Percentiles rank a stretch among this genome's conserved stretches.
These are phyloP conservation scores for Fusarium solani-melongenae DNA, from an alignment of 2,329 filamentous ascomycete species.

Conservation along the genomic window DNA sequence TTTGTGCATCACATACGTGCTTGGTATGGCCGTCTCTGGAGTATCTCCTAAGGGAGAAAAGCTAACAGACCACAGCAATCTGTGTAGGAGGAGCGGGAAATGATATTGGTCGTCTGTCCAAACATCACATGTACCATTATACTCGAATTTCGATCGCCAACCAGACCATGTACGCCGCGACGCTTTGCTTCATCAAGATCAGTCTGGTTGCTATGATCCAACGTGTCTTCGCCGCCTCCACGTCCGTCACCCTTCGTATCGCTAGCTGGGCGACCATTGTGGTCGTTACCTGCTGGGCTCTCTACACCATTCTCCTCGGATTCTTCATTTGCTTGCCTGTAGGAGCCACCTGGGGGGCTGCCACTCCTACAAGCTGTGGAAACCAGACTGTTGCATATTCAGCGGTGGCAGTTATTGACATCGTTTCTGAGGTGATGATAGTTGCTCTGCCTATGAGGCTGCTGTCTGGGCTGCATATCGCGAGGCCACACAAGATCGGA, in stretches of 20 bases:
- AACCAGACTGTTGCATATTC: background rate
- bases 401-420: background rate
- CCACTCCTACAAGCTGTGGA: background rate
- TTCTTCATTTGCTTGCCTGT: background rate
- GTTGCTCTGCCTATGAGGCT: background rate
- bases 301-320: background rate
- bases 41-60: background rate
- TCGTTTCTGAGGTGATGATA: background rate
- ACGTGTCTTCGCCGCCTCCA: conserved; percentile 14
- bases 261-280: background rate
- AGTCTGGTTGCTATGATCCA: conserved; percentile 21
- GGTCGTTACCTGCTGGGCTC: background rate
- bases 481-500: background rate
- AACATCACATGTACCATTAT: background rate
- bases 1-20: background rate
- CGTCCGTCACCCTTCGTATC: background rate
- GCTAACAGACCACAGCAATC: background rate
- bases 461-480: background rate
- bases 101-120: background rate
- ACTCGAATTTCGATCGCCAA: conserved; percentile 9
- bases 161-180: conserved; percentile 18
- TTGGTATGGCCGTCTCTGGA: background rate
- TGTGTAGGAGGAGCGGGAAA: background rate
- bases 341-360: background rate
- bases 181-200: conserved; percentile 22